phyloP scores from a whole-genome alignment of 345 rosid species.

The Citrus mangshanensis region DNA sequence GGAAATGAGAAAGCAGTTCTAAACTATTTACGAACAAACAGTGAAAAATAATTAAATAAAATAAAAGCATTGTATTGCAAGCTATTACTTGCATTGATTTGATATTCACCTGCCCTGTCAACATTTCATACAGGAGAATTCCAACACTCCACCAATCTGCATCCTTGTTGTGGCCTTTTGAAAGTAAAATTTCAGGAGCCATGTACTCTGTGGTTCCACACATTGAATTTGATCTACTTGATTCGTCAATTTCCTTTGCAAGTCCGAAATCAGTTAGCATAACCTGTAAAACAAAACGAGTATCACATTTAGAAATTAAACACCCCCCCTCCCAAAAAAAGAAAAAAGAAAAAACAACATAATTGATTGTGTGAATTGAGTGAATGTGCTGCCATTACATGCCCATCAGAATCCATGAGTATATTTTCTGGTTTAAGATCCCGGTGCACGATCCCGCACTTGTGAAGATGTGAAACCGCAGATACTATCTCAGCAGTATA shows the following conservation, averaged over 20 bases:
- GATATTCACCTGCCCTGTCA: constrained; percentile 56
- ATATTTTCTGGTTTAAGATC: constrained; percentile 81
- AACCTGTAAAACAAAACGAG: constrained; percentile 35
- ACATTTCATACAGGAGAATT: constrained; percentile 65
- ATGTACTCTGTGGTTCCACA: constrained; percentile 76
- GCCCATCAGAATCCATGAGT: constrained; percentile 67
- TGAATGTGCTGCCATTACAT: constrained; percentile 37
- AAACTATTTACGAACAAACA: not conserved
- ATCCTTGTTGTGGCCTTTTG: constrained; percentile 69
- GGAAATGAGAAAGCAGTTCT: not conserved
- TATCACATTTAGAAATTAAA: not conserved
- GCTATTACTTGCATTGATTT: not conserved
- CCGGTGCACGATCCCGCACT: constrained; percentile 59
- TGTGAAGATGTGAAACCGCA: constrained; percentile 81
- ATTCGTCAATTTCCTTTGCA: constrained; percentile 71
- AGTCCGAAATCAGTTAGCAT: constrained; percentile 73
- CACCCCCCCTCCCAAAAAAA: no score
- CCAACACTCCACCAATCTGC: constrained; percentile 84
- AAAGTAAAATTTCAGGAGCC: constrained; percentile 71
- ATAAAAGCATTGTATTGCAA: not conserved
- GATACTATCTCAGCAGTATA: constrained; percentile 72
- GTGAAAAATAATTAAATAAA: not conserved
- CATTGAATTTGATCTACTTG: constrained; percentile 66
- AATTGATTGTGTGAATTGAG: not conserved
- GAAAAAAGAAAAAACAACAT: not conserved